Percentiles rank a stretch among this genome's conserved stretches.
phyloP scores from a whole-genome alignment of 495 filamentous ascomycete species.

The Penicillium steckii region DNA sequence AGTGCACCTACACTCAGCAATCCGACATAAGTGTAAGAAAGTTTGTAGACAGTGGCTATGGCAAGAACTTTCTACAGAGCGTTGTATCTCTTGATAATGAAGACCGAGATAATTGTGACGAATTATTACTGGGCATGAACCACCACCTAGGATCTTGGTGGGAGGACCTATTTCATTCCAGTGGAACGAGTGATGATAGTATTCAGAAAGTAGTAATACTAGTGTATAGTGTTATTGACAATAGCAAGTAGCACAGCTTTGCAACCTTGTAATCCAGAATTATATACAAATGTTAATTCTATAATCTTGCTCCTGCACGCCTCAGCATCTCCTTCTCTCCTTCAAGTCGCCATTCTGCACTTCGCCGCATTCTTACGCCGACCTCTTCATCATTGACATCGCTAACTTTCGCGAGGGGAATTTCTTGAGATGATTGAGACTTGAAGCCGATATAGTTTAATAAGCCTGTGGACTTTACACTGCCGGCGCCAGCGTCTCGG shows the following conservation, averaged over 20 bases:
- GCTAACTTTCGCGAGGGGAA: slow-evolving; percentile 52
- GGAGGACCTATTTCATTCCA: not conserved
- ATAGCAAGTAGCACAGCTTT: too few relatives aligned
- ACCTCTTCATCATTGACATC: slow-evolving; percentile 54
- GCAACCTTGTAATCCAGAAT: too few relatives aligned
- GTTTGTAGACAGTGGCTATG: not conserved
- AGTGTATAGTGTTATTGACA: too few relatives aligned
- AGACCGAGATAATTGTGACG: slow-evolving; percentile 1
- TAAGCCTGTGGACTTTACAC: slow-evolving; percentile 20
- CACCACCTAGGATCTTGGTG: not conserved
- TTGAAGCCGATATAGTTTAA: slow-evolving; percentile 53
- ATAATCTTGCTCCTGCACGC: slow-evolving; percentile 49
- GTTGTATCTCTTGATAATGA: not conserved
- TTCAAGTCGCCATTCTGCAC: slow-evolving; percentile 44
- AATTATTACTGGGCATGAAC: not conserved
- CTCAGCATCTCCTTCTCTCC: slow-evolving; percentile 43
- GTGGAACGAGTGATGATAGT: not conserved
- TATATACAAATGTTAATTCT: not conserved
- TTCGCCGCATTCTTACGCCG: slow-evolving; percentile 43
- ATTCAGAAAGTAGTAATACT: not conserved
- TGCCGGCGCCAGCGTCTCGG: slow-evolving; percentile 33
- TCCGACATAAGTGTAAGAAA: not conserved
- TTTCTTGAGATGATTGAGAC: slow-evolving; percentile 47
- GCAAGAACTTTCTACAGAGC: not conserved
- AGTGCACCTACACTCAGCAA: not conserved